A percentile compares a stretch with the other conserved stretches of the same genome.
Conservation (phyloP, 2,329 filamentous ascomycete species). For the Lecanosticta acicola region DNA sequence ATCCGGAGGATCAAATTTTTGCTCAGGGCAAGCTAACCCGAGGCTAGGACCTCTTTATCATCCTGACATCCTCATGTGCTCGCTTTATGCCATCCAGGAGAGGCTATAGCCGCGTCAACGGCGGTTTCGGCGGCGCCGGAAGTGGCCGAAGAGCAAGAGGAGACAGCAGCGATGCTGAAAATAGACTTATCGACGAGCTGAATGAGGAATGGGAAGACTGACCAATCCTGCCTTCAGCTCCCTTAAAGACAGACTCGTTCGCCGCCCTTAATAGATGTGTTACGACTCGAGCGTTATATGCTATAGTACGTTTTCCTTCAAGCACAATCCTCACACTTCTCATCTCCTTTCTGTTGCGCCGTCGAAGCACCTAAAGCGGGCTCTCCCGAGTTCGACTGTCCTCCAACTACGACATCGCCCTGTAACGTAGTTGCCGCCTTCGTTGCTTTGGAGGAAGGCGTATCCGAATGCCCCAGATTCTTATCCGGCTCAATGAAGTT, state of each 20-base stretch:
- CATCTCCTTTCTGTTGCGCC: background rate
- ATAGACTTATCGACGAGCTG: conserved; percentile 87
- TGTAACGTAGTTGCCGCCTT: background rate
- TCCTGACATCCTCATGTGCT: conserved; percentile 63
- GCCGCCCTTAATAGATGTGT: no score
- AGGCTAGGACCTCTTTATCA: conserved; percentile 61
- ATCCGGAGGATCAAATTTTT: no score
- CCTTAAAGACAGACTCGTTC: no score
- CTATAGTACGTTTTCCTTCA: background rate
- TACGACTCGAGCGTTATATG: background rate
- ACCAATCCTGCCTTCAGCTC: conserved; percentile 1
- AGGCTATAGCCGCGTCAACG: conserved; percentile 61
- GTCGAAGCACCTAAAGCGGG: background rate
- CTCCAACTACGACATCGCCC: conserved; percentile 1
- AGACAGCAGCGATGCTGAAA: conserved; percentile 70
- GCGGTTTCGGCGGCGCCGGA: conserved; percentile 46
- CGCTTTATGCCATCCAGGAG: conserved; percentile 58
- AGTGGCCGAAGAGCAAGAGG: conserved; percentile 39
- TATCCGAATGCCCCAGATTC: conserved; percentile 67
- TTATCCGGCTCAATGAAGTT: conserved; percentile 74
- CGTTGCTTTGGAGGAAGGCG: conserved; percentile 24
- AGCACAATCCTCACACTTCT: conserved; percentile 8
- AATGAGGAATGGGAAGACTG: conserved; percentile 95
- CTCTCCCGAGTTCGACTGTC: background rate
- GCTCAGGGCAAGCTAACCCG: no score